Base-by-base conservation (phyloP, 768 basidiomycete genomes). In the Amanita brunnescens region DNA sequence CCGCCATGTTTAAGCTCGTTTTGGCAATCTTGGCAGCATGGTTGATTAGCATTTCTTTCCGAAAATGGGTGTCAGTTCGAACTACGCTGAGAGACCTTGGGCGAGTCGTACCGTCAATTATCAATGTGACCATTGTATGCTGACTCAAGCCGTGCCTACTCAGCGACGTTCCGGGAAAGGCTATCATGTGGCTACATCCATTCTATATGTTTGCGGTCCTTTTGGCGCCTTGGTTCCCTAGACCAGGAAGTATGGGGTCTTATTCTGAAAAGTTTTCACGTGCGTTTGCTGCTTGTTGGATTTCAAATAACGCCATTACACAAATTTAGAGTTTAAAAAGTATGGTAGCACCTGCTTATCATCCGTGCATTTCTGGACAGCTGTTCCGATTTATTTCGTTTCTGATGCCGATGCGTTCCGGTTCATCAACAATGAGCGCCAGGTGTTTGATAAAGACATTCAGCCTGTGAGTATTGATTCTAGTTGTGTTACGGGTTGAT, bases 331-430 rank as follows among this genome's bases (percentile, higher is more conserved):
- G n/a, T 74, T 72, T 55, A 56, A 57, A 38, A 61, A 67, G 48
- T 66, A 69, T 29, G 66, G 73, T 26, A 67, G 64, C 52, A 76
- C 74, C 0, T 61, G 60, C 20, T 56, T 74, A 16, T 65, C 66
- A 8, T 68, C 74, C 5, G 61, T 73, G 29, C 45, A 50, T 1
- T 49, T 75, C 37, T 63, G 56, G 55, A 45, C 56, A 12, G 59
- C 65, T 23, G 61, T 57, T 10, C 69, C 62, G 0, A 60, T 60
- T 8, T 67, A 69, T 53, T 78, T 73, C 72, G 33, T 77, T 9
- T 64, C 71, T 10, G 76, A 77, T 44, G 62, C 68, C 0, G 70
- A 75, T 29, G 70, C 72, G 8, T 54, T 75, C 16, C 72, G 70
- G 48, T 48, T 57, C 3, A 57, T 75, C n/a, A 57, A 58, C 12